Evolutionary conservation across 352 stramenopile species (phyloP).

Genomic region (Phytophthora citrophthora): DNA sequence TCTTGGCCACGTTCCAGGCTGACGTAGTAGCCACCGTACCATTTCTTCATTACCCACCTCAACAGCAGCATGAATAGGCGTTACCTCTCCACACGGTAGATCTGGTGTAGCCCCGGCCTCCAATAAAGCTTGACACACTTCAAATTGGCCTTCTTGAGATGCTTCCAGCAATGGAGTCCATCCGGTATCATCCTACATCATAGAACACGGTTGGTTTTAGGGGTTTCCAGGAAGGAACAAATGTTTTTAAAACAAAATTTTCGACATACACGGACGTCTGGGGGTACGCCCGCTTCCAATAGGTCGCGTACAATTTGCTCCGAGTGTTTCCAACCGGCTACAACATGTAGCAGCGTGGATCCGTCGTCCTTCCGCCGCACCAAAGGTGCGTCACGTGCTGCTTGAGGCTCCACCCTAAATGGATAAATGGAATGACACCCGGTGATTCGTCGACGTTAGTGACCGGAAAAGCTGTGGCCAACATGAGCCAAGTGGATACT

Average conservation of each 20-base stretch:
- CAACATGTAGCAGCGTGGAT: constrained; percentile 63
- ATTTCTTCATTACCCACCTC: constrained; percentile 67
- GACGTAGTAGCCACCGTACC: constrained; percentile 51
- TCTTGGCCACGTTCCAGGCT: constrained; percentile 36
- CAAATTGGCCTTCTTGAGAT: constrained; percentile 61
- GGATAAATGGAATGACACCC: constrained; percentile 19
- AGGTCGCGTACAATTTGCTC: constrained; percentile 58
- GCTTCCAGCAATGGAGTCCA: constrained; percentile 73
- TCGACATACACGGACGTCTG: constrained; percentile 33
- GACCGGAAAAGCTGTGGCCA: constrained; percentile 12
- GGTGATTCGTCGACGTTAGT: background rate
- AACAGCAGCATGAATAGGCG: constrained; percentile 53
- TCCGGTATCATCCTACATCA: constrained; percentile 29
- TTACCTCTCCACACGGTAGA: constrained; percentile 43
- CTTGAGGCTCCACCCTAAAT: constrained; percentile 46
- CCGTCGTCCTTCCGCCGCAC: constrained; percentile 38
- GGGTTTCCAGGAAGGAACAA: background rate
- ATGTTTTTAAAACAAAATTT: background rate
- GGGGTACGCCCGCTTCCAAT: constrained; percentile 43
- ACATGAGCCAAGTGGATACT: background rate
- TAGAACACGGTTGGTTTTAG: background rate
- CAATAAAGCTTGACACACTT: constrained; percentile 53
- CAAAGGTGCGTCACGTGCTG: constrained; percentile 33
- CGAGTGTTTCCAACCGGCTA: constrained; percentile 59
- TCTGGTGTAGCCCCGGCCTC: constrained; percentile 50